Percentiles rank a stretch among this genome's conserved stretches.
Conservation (phyloP, 352 stramenopile genomes). For the Bremia lactucae region DNA sequence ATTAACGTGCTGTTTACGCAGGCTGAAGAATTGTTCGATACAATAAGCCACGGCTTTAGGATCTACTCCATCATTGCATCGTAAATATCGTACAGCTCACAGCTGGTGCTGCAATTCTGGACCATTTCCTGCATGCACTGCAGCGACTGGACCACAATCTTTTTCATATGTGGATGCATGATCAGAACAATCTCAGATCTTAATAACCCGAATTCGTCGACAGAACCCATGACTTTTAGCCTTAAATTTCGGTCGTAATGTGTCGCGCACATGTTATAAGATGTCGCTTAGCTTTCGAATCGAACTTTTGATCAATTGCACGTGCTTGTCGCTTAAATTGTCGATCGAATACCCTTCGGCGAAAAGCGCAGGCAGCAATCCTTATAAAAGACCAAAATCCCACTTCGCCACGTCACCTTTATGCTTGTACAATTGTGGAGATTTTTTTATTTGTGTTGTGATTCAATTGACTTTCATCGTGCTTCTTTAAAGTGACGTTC, state of each 20-base stretch:
- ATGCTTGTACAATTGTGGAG: constrained; percentile 70
- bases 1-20: constrained; percentile 90
- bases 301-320: constrained; percentile 91
- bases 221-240: no score
- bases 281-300: constrained; percentile 89
- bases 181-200: constrained; percentile 37
- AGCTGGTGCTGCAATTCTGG: constrained; percentile 83
- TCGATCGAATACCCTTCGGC: constrained; percentile 75
- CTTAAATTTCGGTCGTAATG: no score
- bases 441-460: constrained; percentile 87
- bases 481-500: constrained; percentile 82
- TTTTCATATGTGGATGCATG: constrained; percentile 81
- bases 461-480: constrained; percentile 78
- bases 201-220: constrained; percentile 14
- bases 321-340: constrained; percentile 80
- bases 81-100: constrained; percentile 89
- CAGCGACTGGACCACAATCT: constrained; percentile 76
- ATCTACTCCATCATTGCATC: constrained; percentile 90
- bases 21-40: constrained; percentile 88
- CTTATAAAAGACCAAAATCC: constrained; percentile 90
- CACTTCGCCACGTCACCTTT: constrained; percentile 91
- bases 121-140: constrained; percentile 84
- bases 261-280: constrained; percentile 72
- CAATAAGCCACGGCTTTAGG: constrained; percentile 84
- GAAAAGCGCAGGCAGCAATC: constrained; percentile 89